These are phyloP conservation scores for Nepenthes gracilis DNA, from an alignment of 148 eudicot species.

Conservation along the genomic window DNA sequence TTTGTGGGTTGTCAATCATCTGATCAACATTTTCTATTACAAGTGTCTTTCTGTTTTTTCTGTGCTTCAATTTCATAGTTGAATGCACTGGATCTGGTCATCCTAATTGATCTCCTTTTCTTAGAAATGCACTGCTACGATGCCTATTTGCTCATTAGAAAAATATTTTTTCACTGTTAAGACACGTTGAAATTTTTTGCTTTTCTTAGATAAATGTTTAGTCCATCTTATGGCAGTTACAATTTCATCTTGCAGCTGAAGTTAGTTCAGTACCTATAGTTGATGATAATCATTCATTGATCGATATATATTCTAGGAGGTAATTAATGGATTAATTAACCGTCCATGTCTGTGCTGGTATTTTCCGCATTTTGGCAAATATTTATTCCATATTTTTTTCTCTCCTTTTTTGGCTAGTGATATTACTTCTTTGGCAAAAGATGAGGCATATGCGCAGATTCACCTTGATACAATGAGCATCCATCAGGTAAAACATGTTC, in stretches of 20 bases:
- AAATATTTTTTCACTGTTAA: background rate
- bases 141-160: background rate
- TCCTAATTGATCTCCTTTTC: no score
- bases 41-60: no score
- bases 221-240: slow-evolving; percentile 6
- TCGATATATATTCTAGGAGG: slow-evolving; percentile 89
- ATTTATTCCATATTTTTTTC: slow-evolving; percentile 3
- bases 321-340: slow-evolving; percentile 11
- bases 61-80: no score
- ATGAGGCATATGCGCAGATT: slow-evolving; percentile 72
- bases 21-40: no score
- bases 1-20: no score
- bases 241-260: slow-evolving; percentile 45
- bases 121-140: no score
- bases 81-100: no score
- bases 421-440: slow-evolving; percentile 89
- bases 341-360: slow-evolving; percentile 1
- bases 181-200: background rate
- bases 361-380: background rate
- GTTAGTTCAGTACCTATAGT: slow-evolving; percentile 90
- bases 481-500: slow-evolving; percentile 46
- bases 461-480: slow-evolving; percentile 72
- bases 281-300: slow-evolving; percentile 78
- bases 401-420: slow-evolving; percentile 35
- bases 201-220: background rate